These are phyloP conservation scores for Cladorrhinum samala DNA, from an alignment of 495 filamentous ascomycete genomes.

Conservation along the genomic window DNA sequence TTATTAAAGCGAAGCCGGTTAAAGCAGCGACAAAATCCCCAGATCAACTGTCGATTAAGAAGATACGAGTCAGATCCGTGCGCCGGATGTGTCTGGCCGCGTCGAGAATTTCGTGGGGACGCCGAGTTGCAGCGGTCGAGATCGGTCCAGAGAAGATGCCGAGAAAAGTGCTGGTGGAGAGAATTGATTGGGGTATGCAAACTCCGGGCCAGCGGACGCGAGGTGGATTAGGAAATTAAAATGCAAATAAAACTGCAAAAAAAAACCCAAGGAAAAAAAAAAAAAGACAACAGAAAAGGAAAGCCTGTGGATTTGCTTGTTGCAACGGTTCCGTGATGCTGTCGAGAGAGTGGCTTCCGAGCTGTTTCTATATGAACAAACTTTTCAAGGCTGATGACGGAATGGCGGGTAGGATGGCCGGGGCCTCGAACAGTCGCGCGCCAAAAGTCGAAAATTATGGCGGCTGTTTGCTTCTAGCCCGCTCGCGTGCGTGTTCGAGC, in stretches of 20 bases:
- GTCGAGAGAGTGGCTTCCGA: constrained; percentile 26
- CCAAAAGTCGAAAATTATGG: constrained; percentile 18
- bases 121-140: constrained; percentile 5
- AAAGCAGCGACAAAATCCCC: background rate
- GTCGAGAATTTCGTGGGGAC: constrained; percentile 2
- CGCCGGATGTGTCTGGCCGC: background rate
- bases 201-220: constrained; percentile 13
- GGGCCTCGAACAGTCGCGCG: constrained; percentile 24
- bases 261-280: constrained; percentile 4
- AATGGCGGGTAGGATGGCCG: constrained; percentile 7
- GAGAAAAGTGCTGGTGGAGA: constrained; percentile 3
- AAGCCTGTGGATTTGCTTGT: constrained; percentile 3
- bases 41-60: constrained; percentile 10
- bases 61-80: constrained; percentile 15
- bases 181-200: background rate
- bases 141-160: constrained; percentile 17
- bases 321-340: constrained; percentile 25
- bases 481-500: constrained; percentile 27
- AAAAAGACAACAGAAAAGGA: constrained; percentile 7
- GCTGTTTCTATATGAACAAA: constrained; percentile 26
- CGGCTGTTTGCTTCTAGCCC: constrained; percentile 13
- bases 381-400: background rate
- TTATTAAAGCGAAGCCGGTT: constrained; percentile 5
- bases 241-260: no score
- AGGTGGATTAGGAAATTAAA: background rate